phyloP scores from a whole-genome alignment of 306 rosid species.

The Quercus suber region DNA sequence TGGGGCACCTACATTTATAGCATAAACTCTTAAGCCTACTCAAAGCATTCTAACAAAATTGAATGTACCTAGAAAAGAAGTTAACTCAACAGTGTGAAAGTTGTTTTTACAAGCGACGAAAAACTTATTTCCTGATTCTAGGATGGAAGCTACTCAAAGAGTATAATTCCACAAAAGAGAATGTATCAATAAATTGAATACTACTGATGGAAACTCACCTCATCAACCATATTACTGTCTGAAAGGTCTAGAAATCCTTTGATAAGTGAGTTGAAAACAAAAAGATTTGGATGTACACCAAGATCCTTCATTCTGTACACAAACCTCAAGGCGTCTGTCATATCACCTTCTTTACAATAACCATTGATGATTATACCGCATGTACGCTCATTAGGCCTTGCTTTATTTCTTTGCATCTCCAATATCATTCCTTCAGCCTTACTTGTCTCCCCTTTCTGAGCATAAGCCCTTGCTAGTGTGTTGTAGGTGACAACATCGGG shows the following conservation, averaged over 20 bases:
- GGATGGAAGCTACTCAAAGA: neutral
- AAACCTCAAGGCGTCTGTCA: slow-evolving; percentile 80
- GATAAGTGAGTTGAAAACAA: slow-evolving; percentile 80
- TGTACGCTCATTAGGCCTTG: slow-evolving; percentile 77
- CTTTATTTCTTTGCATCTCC: slow-evolving; percentile 63
- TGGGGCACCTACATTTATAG: neutral
- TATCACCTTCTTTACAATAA: slow-evolving; percentile 82
- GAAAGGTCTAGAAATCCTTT: slow-evolving; percentile 75
- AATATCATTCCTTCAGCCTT: slow-evolving; percentile 65
- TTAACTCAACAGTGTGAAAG: neutral
- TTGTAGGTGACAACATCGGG: slow-evolving; percentile 91
- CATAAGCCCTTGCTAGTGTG: slow-evolving; percentile 84
- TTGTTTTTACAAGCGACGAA: neutral
- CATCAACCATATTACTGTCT: slow-evolving; percentile 73
- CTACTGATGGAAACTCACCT: slow-evolving; percentile 41
- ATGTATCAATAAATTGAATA: neutral
- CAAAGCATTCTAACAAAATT: neutral
- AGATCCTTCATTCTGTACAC: slow-evolving; percentile 76
- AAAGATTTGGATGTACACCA: slow-evolving; percentile 72
- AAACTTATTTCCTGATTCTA: neutral
- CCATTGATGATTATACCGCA: slow-evolving; percentile 83
- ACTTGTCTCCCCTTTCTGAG: slow-evolving; percentile 69
- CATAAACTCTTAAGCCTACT: neutral
- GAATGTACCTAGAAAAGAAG: neutral
- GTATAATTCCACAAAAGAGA: neutral